Evolutionary conservation across 208 protist genomes (phyloP).

Genomic region (Angomonas desouzai): DNA sequence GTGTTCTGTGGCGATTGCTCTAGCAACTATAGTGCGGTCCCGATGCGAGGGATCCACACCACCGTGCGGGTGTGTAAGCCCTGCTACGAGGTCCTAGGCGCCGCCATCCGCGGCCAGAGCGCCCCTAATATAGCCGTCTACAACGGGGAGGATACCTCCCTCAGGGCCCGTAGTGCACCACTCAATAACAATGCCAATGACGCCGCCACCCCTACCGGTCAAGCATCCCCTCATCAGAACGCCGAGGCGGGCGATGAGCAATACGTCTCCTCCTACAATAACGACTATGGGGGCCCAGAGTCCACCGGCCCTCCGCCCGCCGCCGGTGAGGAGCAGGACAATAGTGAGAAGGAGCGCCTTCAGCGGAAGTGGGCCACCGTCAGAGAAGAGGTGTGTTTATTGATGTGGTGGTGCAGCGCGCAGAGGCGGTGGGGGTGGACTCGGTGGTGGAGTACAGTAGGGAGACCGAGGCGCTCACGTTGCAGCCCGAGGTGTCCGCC

Average conservation of each 20-base stretch:
- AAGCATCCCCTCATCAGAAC: background rate
- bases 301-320: background rate
- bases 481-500: slow-evolving; percentile 46
- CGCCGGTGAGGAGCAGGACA: slow-evolving; percentile 8
- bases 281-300: background rate
- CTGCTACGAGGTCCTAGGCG: slow-evolving; percentile 55
- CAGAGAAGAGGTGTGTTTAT: slow-evolving; percentile 49
- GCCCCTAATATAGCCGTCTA: background rate
- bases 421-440: slow-evolving; percentile 55
- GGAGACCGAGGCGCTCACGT: slow-evolving; percentile 55
- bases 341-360: slow-evolving; percentile 42
- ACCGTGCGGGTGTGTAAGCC: slow-evolving; percentile 68
- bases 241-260: background rate
- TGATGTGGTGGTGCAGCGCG: slow-evolving; percentile 77
- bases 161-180: background rate
- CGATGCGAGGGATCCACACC: slow-evolving; percentile 37
- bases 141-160: background rate
- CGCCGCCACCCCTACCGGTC: background rate
- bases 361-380: slow-evolving; percentile 53
- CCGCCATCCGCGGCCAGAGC: background rate
- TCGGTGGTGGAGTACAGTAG: slow-evolving; percentile 63
- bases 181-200: background rate
- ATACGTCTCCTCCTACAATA: slow-evolving; percentile 23
- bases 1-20: slow-evolving; percentile 90
- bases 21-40: slow-evolving; percentile 39